Evolutionary conservation across 163 green algal species (phyloP), one percentile per base, ranked within the genome.

Genomic region (Prototheca wickerhamii): DNA sequence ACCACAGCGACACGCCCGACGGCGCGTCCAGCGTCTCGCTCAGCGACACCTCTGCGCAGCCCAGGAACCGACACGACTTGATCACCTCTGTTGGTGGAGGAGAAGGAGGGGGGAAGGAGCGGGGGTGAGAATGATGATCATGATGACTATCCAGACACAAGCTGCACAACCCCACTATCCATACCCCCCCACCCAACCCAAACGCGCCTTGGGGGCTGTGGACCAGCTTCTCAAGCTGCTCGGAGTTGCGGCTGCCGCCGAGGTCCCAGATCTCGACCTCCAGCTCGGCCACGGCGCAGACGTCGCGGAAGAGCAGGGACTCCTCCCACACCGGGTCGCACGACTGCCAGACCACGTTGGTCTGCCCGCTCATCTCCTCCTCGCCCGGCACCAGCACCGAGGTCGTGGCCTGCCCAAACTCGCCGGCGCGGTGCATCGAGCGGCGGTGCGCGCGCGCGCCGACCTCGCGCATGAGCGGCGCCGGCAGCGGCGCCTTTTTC

Each of bases 241-340:
- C 63, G n/a, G 52, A 46, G n/a, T 43, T 63, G 26, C 61, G 40
- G 4, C 44, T 74, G 67, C 76, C 74, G 10, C 76, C 77, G 33
- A 87, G 42, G 62, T 87, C 81, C 76, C 76, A 82, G 29, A 86
- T 28, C 63, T 87, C 79, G 58, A 84, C 67, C 52, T 72, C 61
- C 32, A 87, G 72, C 73, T 86, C 81, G 7, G 51, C 44, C 50
- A 75, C 78, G 23, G 73, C 78, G 44, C 63, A 74, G 34, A 86
- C 73, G 32, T 85, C 78, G 66, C 76, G 71, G 71, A 88, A 88
- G 50, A 64, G 58, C 20, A 84, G 63, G 4, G 63, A 28, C 61
- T 88, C 79, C 25, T 88, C 71, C 82, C 82, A 88, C 23, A 61
- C 40, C 25, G 79, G 79, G 25, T 72, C 67, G 0, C 46, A 52